These are phyloP conservation scores for Xylaria polymorpha DNA, from an alignment of 2,329 filamentous ascomycete genomes.

Conservation along the genomic window DNA sequence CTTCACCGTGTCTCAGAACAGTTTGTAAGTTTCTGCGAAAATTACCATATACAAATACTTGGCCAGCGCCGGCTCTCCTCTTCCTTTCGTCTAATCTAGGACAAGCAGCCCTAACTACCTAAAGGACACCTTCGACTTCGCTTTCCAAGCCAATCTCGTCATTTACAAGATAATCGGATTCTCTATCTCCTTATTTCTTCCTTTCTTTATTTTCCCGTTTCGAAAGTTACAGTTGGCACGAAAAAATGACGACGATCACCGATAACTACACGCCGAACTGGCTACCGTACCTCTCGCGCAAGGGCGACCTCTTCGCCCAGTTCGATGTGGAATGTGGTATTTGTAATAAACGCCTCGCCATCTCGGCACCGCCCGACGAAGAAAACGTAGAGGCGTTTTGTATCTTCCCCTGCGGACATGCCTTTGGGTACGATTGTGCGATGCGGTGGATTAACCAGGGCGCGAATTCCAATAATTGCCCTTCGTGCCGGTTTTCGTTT, in stretches of 20 bases:
- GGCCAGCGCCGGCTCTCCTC: neutral
- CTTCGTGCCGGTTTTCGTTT: constrained; percentile 8
- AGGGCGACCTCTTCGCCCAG: neutral
- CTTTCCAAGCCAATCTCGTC: neutral
- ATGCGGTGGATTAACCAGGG: neutral
- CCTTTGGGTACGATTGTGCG: neutral
- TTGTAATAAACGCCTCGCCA: constrained; percentile 19
- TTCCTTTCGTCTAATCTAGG: neutral
- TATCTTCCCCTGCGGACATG: constrained; percentile 19
- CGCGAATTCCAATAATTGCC: neutral
- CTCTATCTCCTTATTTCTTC: neutral
- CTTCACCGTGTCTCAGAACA: constrained; percentile 12
- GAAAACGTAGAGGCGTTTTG: neutral
- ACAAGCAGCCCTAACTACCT: neutral
- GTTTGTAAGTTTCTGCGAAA: constrained; percentile 1
- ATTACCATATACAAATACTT: neutral
- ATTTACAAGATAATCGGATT: neutral
- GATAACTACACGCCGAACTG: constrained; percentile 30
- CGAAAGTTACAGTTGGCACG: neutral
- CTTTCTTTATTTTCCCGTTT: too few relatives aligned
- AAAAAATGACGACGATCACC: neutral
- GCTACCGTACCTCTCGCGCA: constrained; percentile 10
- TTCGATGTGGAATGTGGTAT: constrained; percentile 15
- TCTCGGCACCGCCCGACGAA: neutral
- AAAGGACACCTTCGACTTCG: neutral